Percentiles rank a stretch among this genome's conserved stretches.
phyloP scores from a whole-genome alignment of 257 asterid genomes.

The Solanum ossicruentum region DNA sequence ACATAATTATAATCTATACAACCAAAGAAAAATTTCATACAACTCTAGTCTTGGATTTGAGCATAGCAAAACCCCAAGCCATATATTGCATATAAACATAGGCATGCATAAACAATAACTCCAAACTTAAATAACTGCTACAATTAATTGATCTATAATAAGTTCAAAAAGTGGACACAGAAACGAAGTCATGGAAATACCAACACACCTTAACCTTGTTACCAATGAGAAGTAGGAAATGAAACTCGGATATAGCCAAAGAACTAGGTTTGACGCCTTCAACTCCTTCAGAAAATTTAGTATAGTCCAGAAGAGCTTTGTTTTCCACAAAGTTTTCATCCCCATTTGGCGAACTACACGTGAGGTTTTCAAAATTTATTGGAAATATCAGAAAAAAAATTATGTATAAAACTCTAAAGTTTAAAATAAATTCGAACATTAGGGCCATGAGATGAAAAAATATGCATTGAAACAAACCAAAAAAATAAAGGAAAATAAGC shows the following conservation, averaged over 20 bases:
- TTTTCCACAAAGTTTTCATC: constrained; percentile 98
- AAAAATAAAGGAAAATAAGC: not conserved
- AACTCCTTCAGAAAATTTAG: constrained; percentile 75
- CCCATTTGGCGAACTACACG: constrained; percentile 71
- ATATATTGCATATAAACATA: not conserved
- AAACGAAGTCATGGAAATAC: constrained; percentile 6
- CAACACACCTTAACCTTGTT: constrained; percentile 86
- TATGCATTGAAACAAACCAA: not conserved
- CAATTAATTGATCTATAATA: not conserved
- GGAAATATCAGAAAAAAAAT: not conserved
- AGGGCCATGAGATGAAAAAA: not conserved
- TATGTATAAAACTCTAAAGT: not conserved
- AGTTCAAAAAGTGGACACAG: not conserved
- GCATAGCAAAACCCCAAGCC: not conserved
- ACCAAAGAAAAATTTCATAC: not conserved
- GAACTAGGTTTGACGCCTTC: constrained; percentile 86
- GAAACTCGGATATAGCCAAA: constrained; percentile 84
- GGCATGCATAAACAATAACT: not conserved
- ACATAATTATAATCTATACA: not conserved
- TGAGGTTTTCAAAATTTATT: constrained; percentile 1
- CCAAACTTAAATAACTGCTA: not conserved
- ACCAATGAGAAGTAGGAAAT: constrained; percentile 91
- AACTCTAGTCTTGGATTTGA: not conserved
- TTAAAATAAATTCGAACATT: not conserved
- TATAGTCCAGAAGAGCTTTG: constrained; percentile 86